Evolutionary conservation across 768 basidiomycete species (phyloP).

Genomic region (Clathrus columnatus): DNA sequence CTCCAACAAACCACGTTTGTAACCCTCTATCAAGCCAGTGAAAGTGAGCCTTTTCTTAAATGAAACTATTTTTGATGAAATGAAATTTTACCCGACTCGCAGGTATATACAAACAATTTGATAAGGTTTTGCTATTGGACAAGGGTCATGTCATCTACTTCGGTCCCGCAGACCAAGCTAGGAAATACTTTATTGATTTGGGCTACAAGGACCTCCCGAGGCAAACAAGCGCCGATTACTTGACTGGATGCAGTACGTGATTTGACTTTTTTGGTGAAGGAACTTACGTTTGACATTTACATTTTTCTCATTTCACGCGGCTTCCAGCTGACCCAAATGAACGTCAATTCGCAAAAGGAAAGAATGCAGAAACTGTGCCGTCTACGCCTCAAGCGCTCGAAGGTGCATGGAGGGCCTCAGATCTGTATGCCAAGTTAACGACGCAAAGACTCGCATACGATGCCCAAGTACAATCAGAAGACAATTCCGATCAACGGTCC

Average conservation of each 20-base stretch:
- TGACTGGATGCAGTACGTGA: constrained; percentile 23
- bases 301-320: not conserved
- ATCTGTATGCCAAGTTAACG: constrained; percentile 34
- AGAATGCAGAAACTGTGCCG: constrained; percentile 49
- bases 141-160: constrained; percentile 43
- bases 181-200: constrained; percentile 35
- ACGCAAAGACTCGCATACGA: constrained; percentile 29
- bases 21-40: constrained; percentile 34
- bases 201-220: constrained; percentile 37
- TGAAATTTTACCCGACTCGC: not conserved
- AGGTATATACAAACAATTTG: constrained; percentile 22
- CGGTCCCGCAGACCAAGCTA: constrained; percentile 31
- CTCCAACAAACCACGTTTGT: constrained; percentile 32
- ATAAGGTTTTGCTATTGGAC: constrained; percentile 39
- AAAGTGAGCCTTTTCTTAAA: not conserved
- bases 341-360: constrained; percentile 64
- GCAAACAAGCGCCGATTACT: constrained; percentile 40
- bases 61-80: not conserved
- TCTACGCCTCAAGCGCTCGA: constrained; percentile 63
- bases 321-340: constrained; percentile 67
- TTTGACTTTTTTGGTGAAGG: not conserved
- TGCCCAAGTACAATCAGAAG: constrained; percentile 57
- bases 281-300: not conserved
- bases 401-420: constrained; percentile 46
- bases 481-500: constrained; percentile 54